phyloP scores from a whole-genome alignment of 495 filamentous ascomycete genomes.

The Achaetomiella virescens region DNA sequence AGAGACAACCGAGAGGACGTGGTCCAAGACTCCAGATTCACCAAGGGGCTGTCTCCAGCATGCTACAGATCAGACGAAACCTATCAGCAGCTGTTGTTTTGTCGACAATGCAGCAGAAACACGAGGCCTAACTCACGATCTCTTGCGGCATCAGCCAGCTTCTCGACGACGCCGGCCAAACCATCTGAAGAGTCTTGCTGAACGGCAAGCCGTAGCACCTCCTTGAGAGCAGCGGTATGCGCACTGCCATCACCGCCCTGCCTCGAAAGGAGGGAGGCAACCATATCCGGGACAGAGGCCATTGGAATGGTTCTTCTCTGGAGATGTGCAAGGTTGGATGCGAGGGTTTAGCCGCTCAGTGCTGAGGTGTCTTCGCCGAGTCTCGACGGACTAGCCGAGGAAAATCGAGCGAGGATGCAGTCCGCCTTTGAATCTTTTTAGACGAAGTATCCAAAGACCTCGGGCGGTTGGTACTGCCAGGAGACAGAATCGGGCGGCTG shows the following conservation, averaged over 20 bases:
- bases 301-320: background rate
- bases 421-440: too few relatives aligned
- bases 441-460: too few relatives aligned
- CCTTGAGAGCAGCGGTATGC: constrained; percentile 21
- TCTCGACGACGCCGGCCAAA: constrained; percentile 49
- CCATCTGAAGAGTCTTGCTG: constrained; percentile 27
- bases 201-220: constrained; percentile 12
- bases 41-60: constrained; percentile 60
- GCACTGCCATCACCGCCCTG: background rate
- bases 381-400: too few relatives aligned
- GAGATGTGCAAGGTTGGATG: too few relatives aligned
- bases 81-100: background rate
- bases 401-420: too few relatives aligned
- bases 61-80: background rate
- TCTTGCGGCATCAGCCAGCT: constrained; percentile 60
- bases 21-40: constrained; percentile 59
- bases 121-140: constrained; percentile 47
- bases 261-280: constrained; percentile 1
- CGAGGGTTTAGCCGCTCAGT: too few relatives aligned
- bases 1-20: constrained; percentile 55
- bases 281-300: background rate
- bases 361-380: too few relatives aligned
- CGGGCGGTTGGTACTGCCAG: too few relatives aligned
- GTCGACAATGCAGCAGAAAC: background rate
- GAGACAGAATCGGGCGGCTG: too few relatives aligned